These are phyloP conservation scores for Irpex sp. DNA, from an alignment of 1,284 basidiomycete species.

Conservation along the genomic window DNA sequence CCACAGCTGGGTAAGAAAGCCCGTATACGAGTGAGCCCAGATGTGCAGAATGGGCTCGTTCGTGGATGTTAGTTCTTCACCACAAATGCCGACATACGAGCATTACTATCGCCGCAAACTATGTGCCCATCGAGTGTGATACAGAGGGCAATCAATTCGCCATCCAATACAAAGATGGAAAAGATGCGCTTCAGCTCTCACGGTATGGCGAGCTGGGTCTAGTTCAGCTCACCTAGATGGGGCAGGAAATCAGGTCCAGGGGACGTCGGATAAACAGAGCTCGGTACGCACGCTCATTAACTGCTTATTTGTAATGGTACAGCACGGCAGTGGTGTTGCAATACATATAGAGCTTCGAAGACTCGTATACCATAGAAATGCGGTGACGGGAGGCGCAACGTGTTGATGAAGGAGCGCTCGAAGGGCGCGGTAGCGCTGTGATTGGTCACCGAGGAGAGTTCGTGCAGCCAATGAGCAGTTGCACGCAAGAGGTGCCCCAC, in stretches of 20 bases:
- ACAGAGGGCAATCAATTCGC: not conserved
- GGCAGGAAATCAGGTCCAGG: not conserved
- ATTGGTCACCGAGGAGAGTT: not conserved
- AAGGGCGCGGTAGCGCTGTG: not conserved
- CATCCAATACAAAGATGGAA: not conserved
- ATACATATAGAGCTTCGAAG: not conserved
- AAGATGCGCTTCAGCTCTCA: not conserved
- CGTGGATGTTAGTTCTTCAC: not conserved
- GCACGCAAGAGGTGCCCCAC: not conserved
- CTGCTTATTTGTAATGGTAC: not conserved
- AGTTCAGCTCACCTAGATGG: not conserved
- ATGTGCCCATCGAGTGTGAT: not conserved
- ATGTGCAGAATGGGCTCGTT: not conserved
- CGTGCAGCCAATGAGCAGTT: not conserved
- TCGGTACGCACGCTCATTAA: not conserved
- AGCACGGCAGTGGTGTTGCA: not conserved
- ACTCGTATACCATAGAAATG: not conserved
- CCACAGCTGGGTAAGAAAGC: not conserved
- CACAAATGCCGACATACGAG: not conserved
- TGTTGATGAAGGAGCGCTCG: not conserved
- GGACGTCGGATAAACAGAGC: not conserved
- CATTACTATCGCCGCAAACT: not conserved
- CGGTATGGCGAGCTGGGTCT: not conserved
- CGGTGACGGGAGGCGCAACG: not conserved
- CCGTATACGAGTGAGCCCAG: not conserved